Evolutionary conservation across 345 rosid genomes (phyloP), one percentile per base, ranked within the genome.

Genomic region (Cardamine resedifolia): DNA sequence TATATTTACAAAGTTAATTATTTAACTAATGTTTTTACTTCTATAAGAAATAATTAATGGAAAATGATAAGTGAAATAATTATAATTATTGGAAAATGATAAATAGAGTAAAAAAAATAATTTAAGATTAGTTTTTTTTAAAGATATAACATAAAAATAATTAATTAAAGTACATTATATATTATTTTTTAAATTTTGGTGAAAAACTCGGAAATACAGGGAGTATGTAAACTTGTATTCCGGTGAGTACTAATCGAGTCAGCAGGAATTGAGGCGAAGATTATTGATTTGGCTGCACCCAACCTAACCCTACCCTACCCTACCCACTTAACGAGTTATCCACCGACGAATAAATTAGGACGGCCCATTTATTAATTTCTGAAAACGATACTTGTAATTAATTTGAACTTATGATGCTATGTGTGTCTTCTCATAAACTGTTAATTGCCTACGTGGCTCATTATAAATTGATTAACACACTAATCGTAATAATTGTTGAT

Each of bases 231-330:
- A n/a, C n/a, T n/a, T 55, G 59, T 28, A 28, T 55, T 28, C 59
- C 38, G 21, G 10, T 53, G 58, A 53, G 33, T 52, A 52, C 58
- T 10, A 15, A 30, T 8, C 10, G 39, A 36, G 44, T 39, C n/a
- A n/a, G n/a, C 44, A 19, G 23, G 15, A 31, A 63, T 52, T 53
- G 45, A 30, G 70, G 70, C 76, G 36, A n/a, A 1, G 57, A 72
- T 30, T 53, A 21, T 16, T 72, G 64, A 41, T 53, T 63, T 41
- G 20, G 71, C 49, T 31, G 64, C 70, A 64, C 64, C 64, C 39
- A 18, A 64, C 77, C 62, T 56, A 73, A n/a, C n/a, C n/a, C n/a
- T n/a, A 73, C 70, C 21, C 18, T 73, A 64, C 70, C 70, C 77
- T 49, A 63, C 77, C 28, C 2, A 3, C 47, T 16, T 33, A 3